Percentiles rank a stretch among this genome's conserved stretches.
These are phyloP conservation scores for Malus sylvestris DNA, from an alignment of 306 rosid species.

Conservation along the genomic window DNA sequence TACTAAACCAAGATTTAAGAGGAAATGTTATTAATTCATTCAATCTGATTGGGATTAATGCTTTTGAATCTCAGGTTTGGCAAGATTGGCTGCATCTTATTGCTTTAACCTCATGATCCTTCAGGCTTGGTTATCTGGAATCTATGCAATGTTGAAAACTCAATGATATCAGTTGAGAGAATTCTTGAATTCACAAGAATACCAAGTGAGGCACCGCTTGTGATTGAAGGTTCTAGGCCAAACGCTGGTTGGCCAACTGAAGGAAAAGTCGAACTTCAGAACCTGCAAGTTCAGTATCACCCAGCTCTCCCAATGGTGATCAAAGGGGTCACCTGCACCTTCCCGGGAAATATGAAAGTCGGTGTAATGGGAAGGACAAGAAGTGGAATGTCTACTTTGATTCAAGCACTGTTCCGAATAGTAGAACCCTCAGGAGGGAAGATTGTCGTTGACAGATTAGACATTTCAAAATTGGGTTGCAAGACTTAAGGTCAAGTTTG, in stretches of 20 bases:
- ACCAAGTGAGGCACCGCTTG: conserved; percentile 65
- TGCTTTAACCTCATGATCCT: conserved; percentile 72
- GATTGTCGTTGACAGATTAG: conserved; percentile 50
- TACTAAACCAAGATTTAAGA: neutral
- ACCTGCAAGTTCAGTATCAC: conserved; percentile 54
- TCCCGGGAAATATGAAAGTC: conserved; percentile 55
- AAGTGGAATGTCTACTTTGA: conserved; percentile 77
- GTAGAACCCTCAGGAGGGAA: conserved; percentile 62
- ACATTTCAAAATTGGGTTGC: conserved; percentile 61
- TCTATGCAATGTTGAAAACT: conserved; percentile 85
- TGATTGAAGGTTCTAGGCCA: conserved; percentile 51
- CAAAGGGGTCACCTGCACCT: conserved; percentile 64
- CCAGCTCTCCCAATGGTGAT: conserved; percentile 65
- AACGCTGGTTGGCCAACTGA: conserved; percentile 59
- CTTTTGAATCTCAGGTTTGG: conserved; percentile 53
- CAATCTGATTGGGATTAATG: neutral
- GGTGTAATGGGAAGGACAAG: conserved; percentile 86
- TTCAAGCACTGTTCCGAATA: conserved; percentile 72
- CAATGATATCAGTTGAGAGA: conserved; percentile 87
- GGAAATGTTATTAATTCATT: neutral
- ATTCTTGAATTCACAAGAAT: conserved; percentile 61
- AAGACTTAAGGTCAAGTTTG: conserved; percentile 68
- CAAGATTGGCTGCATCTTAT: conserved; percentile 77
- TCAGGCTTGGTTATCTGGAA: conserved; percentile 94
- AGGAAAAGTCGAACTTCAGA: conserved; percentile 55